Conservation (phyloP, 768 basidiomycete species). For the Tulasnella sp. region DNA sequence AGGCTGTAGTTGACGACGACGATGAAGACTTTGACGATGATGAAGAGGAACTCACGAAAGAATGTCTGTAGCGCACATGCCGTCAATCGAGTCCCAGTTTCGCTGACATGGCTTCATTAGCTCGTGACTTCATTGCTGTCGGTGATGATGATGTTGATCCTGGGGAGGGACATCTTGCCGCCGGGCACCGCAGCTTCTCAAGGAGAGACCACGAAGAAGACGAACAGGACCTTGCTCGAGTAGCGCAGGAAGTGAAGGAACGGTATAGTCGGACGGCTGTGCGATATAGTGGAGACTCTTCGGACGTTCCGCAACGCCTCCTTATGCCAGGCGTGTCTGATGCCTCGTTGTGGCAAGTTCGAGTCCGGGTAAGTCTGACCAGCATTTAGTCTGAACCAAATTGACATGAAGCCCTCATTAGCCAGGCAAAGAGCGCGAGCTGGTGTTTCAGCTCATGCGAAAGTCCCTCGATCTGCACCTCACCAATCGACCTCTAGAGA, state of each 20-base stretch:
- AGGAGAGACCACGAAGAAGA: slow-evolving; percentile 57
- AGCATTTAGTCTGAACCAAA: background rate
- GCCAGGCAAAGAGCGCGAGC: slow-evolving; percentile 86
- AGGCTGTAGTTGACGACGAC: slow-evolving; percentile 93
- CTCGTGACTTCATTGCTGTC: slow-evolving; percentile 27
- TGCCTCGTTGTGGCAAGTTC: slow-evolving; percentile 89
- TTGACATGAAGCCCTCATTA: no score
- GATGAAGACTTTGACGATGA: slow-evolving; percentile 88
- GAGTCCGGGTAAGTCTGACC: slow-evolving; percentile 60
- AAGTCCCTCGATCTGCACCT: slow-evolving; percentile 82
- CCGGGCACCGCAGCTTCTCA: slow-evolving; percentile 58
- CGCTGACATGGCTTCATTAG: slow-evolving; percentile 10
- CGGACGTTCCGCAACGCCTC: slow-evolving; percentile 81
- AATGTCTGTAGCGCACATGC: slow-evolving; percentile 9
- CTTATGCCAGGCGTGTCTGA: slow-evolving; percentile 97
- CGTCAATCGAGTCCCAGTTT: slow-evolving; percentile 14
- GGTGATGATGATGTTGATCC: slow-evolving; percentile 45
- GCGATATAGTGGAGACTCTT: slow-evolving; percentile 84
- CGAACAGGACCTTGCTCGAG: slow-evolving; percentile 69
- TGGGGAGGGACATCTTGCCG: slow-evolving; percentile 31
- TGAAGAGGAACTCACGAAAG: slow-evolving; percentile 38
- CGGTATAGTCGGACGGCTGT: slow-evolving; percentile 58
- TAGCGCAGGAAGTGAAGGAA: slow-evolving; percentile 69
- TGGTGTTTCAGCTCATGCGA: slow-evolving; percentile 89
- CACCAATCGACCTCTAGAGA: slow-evolving; percentile 64